phyloP scores from a whole-genome alignment of 2,329 filamentous ascomycete species.

The Phialophora verrucosa region DNA sequence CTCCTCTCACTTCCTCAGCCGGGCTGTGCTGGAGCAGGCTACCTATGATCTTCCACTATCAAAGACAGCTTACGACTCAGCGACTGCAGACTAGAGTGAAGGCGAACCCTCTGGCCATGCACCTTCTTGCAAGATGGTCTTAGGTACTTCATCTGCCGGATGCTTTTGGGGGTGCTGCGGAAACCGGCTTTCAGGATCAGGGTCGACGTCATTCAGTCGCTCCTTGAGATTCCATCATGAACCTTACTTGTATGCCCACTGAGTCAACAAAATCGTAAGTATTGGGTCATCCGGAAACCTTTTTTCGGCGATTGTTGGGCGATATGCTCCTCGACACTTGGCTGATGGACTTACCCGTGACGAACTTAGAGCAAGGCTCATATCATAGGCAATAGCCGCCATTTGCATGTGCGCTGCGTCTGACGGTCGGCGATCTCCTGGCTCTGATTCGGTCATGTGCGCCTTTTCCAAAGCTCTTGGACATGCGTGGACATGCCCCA shows the following conservation, averaged over 20 bases:
- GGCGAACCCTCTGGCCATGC: not conserved
- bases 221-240: not conserved
- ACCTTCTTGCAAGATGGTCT: not conserved
- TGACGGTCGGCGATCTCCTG: slow-evolving; percentile 2
- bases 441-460: slow-evolving; percentile 17
- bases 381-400: slow-evolving; percentile 7
- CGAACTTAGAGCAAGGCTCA: not conserved
- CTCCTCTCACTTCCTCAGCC: slow-evolving; percentile 4
- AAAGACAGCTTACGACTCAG: slow-evolving; percentile 14
- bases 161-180: not conserved
- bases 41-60: not conserved
- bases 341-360: not conserved
- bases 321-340: not conserved
- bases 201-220: slow-evolving; percentile 18
- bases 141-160: not conserved
- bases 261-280: not conserved
- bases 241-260: not conserved
- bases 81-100: not conserved
- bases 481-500: not conserved
- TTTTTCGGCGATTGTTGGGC: slow-evolving; percentile 12
- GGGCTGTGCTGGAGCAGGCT: slow-evolving; percentile 17
- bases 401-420: slow-evolving; percentile 22
- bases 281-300: not conserved
- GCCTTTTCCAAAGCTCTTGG: slow-evolving; percentile 1
- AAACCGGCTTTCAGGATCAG: not conserved